Conservation (phyloP, 305 asterid species). For the Ajuga reptans region DNA sequence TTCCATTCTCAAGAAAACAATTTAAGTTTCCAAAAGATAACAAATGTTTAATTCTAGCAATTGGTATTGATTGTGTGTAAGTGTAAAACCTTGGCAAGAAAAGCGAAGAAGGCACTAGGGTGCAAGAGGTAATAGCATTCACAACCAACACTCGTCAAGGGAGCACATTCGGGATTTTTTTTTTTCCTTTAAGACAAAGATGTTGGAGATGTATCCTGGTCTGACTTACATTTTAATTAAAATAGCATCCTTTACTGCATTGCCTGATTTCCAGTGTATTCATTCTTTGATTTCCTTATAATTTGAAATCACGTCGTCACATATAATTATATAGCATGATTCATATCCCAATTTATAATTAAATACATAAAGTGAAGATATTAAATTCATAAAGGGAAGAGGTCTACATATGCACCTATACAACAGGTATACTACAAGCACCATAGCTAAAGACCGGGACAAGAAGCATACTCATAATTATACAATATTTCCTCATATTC, state of each 20-base stretch:
- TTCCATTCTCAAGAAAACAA: not conserved
- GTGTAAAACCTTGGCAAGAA: no score
- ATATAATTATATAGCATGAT: not conserved
- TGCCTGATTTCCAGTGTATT: not conserved
- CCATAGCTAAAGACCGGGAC: constrained; percentile 7
- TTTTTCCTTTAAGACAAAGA: not conserved
- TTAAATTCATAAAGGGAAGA: not conserved
- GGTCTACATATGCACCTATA: not conserved
- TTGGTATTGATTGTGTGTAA: not conserved
- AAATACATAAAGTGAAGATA: not conserved
- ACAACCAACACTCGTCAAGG: not conserved
- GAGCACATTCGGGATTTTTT: not conserved
- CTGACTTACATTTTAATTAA: not conserved
- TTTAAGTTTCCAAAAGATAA: not conserved
- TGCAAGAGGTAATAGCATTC: not conserved
- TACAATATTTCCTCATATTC: not conserved
- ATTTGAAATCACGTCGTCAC: not conserved
- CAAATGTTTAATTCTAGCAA: not conserved
- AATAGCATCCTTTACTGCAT: not conserved
- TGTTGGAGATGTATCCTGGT: not conserved
- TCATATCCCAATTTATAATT: not conserved
- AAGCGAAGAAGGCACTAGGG: no score
- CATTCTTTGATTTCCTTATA: not conserved
- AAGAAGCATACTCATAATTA: not conserved
- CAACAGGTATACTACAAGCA: not conserved